These are phyloP conservation scores for Laguncularia racemosa DNA, from an alignment of 345 rosid species.

Conservation along the genomic window DNA sequence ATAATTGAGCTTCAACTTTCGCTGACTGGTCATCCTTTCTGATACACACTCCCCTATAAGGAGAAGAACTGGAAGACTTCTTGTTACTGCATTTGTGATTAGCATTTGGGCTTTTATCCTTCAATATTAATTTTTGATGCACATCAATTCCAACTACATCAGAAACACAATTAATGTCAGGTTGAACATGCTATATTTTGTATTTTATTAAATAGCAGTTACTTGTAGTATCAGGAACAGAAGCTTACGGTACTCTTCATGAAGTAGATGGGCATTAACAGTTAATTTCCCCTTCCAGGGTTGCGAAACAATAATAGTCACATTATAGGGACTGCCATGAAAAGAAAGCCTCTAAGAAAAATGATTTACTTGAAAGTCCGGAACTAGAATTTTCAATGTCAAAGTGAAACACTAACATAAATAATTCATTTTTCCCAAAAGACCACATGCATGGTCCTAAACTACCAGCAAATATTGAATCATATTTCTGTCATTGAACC, in stretches of 20 bases:
- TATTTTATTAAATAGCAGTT: conserved; percentile 5
- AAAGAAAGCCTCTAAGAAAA: conserved; percentile 9
- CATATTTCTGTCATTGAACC: no score
- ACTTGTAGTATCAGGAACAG: conserved; percentile 2
- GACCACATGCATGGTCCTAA: not conserved
- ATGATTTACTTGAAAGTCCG: not conserved
- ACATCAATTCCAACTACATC: conserved; percentile 71
- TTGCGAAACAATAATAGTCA: conserved; percentile 40
- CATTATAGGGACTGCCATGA: conserved; percentile 68
- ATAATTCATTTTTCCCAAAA: not conserved
- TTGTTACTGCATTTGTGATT: conserved; percentile 23
- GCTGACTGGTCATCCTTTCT: conserved; percentile 34
- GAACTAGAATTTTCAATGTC: not conserved
- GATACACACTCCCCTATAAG: conserved; percentile 23
- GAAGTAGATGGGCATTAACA: conserved; percentile 73
- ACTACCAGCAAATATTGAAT: no score
- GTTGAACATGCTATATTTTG: not conserved
- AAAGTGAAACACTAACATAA: not conserved
- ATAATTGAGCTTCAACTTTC: conserved; percentile 15
- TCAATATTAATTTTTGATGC: conserved; percentile 50
- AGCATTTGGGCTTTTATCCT: conserved; percentile 22
- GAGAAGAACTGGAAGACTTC: conserved; percentile 31
- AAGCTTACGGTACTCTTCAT: conserved; percentile 76
- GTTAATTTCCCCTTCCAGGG: conserved; percentile 47
- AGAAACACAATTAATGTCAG: not conserved